These are phyloP conservation scores for Penicillium goetzii DNA, from an alignment of 495 filamentous ascomycete species.

Conservation along the genomic window DNA sequence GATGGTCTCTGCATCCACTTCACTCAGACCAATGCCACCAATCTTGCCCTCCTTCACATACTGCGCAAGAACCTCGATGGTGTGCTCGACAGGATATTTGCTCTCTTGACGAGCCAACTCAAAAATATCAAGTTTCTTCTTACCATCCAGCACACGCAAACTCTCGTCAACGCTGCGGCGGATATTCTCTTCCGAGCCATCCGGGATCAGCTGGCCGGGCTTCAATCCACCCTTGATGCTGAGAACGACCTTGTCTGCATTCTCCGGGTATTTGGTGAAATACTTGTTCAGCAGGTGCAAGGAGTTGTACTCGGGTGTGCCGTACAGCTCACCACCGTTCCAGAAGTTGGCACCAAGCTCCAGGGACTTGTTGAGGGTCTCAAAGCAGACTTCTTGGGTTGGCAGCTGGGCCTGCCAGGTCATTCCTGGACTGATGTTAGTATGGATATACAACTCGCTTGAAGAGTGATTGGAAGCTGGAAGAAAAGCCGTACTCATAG, in stretches of 20 bases:
- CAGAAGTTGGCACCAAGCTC: constrained; percentile 71
- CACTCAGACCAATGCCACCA: constrained; percentile 74
- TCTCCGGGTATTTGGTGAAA: constrained; percentile 62
- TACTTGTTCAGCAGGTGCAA: constrained; percentile 61
- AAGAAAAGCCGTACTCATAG: constrained; percentile 42
- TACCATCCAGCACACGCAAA: constrained; percentile 60
- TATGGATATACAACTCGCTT: background rate
- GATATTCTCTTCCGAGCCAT: constrained; percentile 65
- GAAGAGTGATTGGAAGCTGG: background rate
- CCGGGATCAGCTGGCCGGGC: constrained; percentile 40
- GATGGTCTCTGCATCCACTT: constrained; percentile 75
- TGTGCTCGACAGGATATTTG: constrained; percentile 61
- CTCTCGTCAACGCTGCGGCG: constrained; percentile 69
- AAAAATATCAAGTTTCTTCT: constrained; percentile 83
- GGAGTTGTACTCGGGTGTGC: constrained; percentile 68
- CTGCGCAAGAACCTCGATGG: constrained; percentile 58
- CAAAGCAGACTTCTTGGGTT: constrained; percentile 65
- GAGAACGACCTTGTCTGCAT: constrained; percentile 61
- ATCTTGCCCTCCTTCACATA: constrained; percentile 78
- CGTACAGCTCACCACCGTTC: constrained; percentile 85
- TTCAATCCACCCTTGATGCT: constrained; percentile 62
- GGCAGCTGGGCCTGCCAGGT: constrained; percentile 70
- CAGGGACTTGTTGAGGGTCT: constrained; percentile 68
- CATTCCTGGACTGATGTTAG: constrained; percentile 54
- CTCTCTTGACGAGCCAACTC: constrained; percentile 75